A percentile compares a stretch with the other conserved stretches of the same genome.
phyloP scores from a whole-genome alignment of 2,329 filamentous ascomycete species.

The Hypoxylon sp. region DNA sequence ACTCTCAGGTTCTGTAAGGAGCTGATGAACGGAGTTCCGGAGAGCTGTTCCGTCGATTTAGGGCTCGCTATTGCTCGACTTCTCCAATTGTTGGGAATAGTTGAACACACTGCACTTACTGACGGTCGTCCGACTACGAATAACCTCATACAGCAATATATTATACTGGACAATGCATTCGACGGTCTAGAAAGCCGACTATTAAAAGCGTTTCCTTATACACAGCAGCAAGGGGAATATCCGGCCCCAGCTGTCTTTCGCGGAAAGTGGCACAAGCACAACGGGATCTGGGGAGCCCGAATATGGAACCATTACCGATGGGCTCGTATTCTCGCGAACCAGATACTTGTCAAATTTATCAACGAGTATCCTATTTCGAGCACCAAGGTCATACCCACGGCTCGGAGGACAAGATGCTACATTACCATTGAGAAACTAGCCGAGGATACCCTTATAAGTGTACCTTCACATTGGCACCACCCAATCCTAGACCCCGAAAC shows the following conservation, averaged over 20 bases:
- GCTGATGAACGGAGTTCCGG: conserved; percentile 53
- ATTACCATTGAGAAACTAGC: conserved; percentile 58
- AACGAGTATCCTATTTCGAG: conserved; percentile 59
- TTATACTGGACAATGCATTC: conserved; percentile 60
- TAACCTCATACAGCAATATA: conserved; percentile 57
- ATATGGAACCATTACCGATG: conserved; percentile 74
- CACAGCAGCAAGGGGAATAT: conserved; percentile 53
- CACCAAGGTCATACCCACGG: conserved; percentile 51
- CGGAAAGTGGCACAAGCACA: conserved; percentile 69
- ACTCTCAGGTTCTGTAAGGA: conserved; percentile 59
- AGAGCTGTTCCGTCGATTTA: conserved; percentile 60
- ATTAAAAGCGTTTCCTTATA: conserved; percentile 58
- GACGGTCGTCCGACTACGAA: conserved; percentile 58
- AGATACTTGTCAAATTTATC: conserved; percentile 63
- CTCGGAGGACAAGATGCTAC: conserved; percentile 54
- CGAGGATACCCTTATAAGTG: conserved; percentile 63
- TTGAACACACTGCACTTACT: conserved; percentile 55
- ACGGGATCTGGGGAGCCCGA: conserved; percentile 67
- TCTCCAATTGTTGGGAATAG: conserved; percentile 58
- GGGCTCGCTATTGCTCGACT: conserved; percentile 60
- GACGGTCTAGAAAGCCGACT: conserved; percentile 58
- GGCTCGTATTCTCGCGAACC: conserved; percentile 68
- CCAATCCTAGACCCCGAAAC: conserved; percentile 60
- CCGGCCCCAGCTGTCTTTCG: conserved; percentile 64
- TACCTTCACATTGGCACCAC: conserved; percentile 68